phyloP scores from a whole-genome alignment of 2,329 filamentous ascomycete species.

The Aspergillus pseudotamarii region DNA sequence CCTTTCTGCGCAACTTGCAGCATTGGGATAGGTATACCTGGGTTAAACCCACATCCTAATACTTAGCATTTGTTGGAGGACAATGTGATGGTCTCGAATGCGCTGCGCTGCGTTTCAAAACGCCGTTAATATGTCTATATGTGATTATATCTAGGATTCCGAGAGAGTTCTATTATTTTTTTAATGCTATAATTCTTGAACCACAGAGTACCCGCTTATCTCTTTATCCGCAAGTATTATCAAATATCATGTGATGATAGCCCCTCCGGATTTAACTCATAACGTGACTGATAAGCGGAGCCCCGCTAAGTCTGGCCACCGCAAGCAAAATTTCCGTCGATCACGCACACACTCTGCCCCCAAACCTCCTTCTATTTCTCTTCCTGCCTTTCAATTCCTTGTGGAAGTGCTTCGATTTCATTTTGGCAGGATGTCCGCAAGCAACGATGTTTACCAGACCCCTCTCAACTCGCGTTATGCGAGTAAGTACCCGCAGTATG shows the following conservation, averaged over 20 bases:
- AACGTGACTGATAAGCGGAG: conserved; percentile 42
- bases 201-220: neutral
- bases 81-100: neutral
- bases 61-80: neutral
- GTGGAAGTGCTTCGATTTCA: conserved; percentile 21
- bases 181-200: conserved; percentile 8
- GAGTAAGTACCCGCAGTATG: conserved; percentile 46
- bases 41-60: neutral
- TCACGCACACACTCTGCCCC: conserved; percentile 25
- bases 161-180: neutral
- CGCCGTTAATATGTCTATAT: neutral
- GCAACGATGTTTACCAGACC: conserved; percentile 65
- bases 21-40: conserved; percentile 35
- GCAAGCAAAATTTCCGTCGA: conserved; percentile 34
- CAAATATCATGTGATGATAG: conserved; percentile 26
- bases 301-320: conserved; percentile 31
- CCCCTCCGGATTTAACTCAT: conserved; percentile 24
- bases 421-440: conserved; percentile 38
- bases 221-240: neutral
- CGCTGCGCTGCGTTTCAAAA: neutral
- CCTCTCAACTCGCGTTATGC: conserved; percentile 73
- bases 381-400: conserved; percentile 26
- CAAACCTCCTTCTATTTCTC: conserved; percentile 12
- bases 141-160: neutral
- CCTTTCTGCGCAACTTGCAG: conserved; percentile 65